Base-by-base conservation (phyloP, 1,139 yeast species). In the Yamadazyma conglobata region DNA sequence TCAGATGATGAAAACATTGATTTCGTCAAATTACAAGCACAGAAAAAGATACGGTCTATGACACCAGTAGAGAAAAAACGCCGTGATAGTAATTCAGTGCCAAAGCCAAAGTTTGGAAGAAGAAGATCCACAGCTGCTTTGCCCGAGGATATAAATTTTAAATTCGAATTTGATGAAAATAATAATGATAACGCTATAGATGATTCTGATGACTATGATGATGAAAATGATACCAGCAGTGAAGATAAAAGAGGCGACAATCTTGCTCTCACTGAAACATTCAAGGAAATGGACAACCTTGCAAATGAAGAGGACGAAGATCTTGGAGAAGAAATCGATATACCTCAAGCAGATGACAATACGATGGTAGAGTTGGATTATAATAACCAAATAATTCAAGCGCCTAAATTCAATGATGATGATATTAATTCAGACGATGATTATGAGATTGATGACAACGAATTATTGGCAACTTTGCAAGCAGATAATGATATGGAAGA, bases 371-470 rank as follows among this genome's bases (percentile, higher is more conserved):
- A 62, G 27, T 60, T 60, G 33, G 67, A 65, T 16, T 68, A 65
- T 37, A 64, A 60, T 34, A 40, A 58, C 26, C 65, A 61, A 31
- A 53, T 58, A 22, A 48, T 64, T 13, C 64, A 64, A 34, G 79
- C 73, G 2, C 79, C 80, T 3, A 69, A 66, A 38, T 58, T 74
- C 37, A 63, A 64, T 30, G 78, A 72, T 12, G 73, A 68, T 20
- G 80, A 73, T 28, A 48, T 73, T 19, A 67, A 73, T 42, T 77
- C 87, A 0, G 88, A 80, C 37, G 85, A 73, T 8, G 81, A 75
- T 47, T 74, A 79, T 48, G 86, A 80, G 47, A 76, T 81, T 39
- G 88, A 81, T 50, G 83, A 79, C 46, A 81, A 80, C 44, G 84
- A 79, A 40, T 65, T 81, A 37, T 67, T 81, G 34, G 81, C 81